Evolutionary conservation across 352 stramenopile genomes (phyloP), one percentile per base, ranked within the genome.

Genomic region (Thraustochytrium sp.): DNA sequence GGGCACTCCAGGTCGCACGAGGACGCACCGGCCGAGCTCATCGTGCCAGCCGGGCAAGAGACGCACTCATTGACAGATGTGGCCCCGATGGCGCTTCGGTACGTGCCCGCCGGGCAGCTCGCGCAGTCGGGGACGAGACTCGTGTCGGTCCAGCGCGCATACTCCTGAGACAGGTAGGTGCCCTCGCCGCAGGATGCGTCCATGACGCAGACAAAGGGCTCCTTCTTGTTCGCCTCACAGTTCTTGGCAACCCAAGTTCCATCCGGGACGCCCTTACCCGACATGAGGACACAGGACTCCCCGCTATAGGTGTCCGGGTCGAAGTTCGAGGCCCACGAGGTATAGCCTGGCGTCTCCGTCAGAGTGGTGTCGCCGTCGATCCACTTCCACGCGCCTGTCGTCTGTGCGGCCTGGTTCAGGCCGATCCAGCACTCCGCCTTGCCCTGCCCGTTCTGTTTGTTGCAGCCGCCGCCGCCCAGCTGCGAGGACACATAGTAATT

Each of bases 381-480:
- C 59, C 59, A 72, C 21, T 46, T 21, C 59, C 59, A 72, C 8
- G 13, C 1, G 13, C 9, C 26, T 31, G 78, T 5, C 1, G 51
- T 51, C 46, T 82, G 74, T n/a, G n/a, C n/a, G 8, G 51, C 26
- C 74, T 82, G 74, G 74, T 82, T 77, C n/a, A 82, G 56, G 23
- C 74, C 74, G 21, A 76, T 40, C 74, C 74, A 82, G 56, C 74
- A 82, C 13, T 51, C 74, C 21, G 51, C 74, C 23, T n/a, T n/a
- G 40, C 36, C 36, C 13, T n/a, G 18, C 16, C 11, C 23, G 26
- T 31, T 31, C 16, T 72, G 46, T 21, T 29, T 18, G 26, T 72
- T 72, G 9, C 46, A 46, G 26, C 26, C 4, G 59, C 59, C 42
- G 34, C 3, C 18, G n/a, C n/a, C n/a, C 34, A 72, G 21, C 9